Evolutionary conservation across 2,329 filamentous ascomycete genomes (phyloP).

Genomic region (Malbranchea cinnamomea): DNA sequence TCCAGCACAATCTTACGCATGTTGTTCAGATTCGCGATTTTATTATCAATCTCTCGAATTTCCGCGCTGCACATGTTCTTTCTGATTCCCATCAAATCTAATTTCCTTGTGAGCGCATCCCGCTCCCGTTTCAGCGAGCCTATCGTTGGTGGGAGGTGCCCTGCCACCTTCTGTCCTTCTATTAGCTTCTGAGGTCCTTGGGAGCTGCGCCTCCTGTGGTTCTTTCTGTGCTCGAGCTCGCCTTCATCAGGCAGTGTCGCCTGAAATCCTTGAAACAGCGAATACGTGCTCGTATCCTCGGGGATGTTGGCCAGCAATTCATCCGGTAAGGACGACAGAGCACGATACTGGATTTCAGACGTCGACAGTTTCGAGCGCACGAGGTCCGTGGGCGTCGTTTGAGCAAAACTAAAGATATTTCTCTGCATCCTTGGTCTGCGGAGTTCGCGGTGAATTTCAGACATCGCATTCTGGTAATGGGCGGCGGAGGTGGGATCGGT

Average conservation of each 20-base stretch:
- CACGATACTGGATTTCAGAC: conserved; percentile 84
- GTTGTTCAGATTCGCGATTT: conserved; percentile 79
- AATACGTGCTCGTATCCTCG: conserved; percentile 72
- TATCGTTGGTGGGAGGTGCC: conserved; percentile 46
- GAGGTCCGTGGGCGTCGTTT: conserved; percentile 83
- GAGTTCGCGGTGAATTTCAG: conserved; percentile 77
- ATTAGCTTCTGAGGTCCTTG: conserved; percentile 61
- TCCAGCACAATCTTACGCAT: conserved; percentile 91
- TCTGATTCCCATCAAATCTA: conserved; percentile 81
- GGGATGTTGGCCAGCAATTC: conserved; percentile 82
- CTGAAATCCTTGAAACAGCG: conserved; percentile 91
- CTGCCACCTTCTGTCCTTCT: conserved; percentile 42
- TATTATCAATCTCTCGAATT: conserved; percentile 91
- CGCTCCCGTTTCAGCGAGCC: conserved; percentile 67
- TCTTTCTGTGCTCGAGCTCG: conserved; percentile 48
- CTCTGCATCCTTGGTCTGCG: conserved; percentile 71
- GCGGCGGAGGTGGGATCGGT: conserved; percentile 29
- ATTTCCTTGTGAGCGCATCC: conserved; percentile 60
- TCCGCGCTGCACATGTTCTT: conserved; percentile 98
- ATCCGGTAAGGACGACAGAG: conserved; percentile 74
- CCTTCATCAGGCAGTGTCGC: conserved; percentile 70
- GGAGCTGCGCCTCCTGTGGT: conserved; percentile 52
- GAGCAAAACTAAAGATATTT: conserved; percentile 79
- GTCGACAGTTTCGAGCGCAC: conserved; percentile 84
- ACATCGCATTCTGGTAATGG: conserved; percentile 78